Conservation (phyloP, 2,329 filamentous ascomycete genomes). For the Epichloe hybrida region DNA sequence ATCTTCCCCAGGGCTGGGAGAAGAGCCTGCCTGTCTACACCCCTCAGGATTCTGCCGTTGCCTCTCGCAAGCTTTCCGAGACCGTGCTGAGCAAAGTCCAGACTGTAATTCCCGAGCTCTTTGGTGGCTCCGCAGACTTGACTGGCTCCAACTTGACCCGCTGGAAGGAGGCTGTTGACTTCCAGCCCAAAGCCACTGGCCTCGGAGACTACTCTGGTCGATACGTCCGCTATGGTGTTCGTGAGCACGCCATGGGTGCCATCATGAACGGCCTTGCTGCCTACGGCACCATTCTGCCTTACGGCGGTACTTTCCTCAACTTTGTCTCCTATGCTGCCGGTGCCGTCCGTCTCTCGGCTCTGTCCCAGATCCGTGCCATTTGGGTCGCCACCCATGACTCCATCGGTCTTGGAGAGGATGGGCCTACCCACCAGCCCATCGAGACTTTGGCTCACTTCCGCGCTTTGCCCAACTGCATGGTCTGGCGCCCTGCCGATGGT, state of each 20-base stretch:
- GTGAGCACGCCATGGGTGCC: slow-evolving; percentile 84
- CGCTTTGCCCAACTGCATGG: slow-evolving; percentile 96
- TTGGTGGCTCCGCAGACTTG: slow-evolving; percentile 94
- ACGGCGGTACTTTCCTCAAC: slow-evolving; percentile 95
- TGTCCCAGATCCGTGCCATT: slow-evolving; percentile 83
- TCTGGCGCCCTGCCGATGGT: slow-evolving; percentile 95
- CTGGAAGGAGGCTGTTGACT: slow-evolving; percentile 94
- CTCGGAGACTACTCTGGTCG: slow-evolving; percentile 85
- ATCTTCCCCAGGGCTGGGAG: slow-evolving; percentile 94
- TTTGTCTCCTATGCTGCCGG: slow-evolving; percentile 97
- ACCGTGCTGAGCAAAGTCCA: slow-evolving; percentile 82
- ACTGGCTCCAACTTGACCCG: slow-evolving; percentile 97
- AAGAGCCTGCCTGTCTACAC: slow-evolving; percentile 87
- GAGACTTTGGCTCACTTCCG: slow-evolving; percentile 98
- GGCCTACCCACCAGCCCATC: slow-evolving; percentile 96
- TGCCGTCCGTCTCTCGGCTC: slow-evolving; percentile 82
- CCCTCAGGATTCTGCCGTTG: slow-evolving; percentile 65
- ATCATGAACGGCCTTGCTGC: slow-evolving; percentile 92
- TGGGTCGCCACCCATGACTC: slow-evolving; percentile 98
- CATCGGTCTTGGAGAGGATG: slow-evolving; percentile 97
- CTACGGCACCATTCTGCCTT: slow-evolving; percentile 90
- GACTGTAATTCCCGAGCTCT: slow-evolving; percentile 68
- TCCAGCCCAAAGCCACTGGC: slow-evolving; percentile 77
- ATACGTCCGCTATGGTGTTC: slow-evolving; percentile 85
- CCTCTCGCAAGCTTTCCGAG: slow-evolving; percentile 94